Evolutionary conservation across 2,329 filamentous ascomycete genomes (phyloP).

Genomic region (Plenodomus tracheiphilus): DNA sequence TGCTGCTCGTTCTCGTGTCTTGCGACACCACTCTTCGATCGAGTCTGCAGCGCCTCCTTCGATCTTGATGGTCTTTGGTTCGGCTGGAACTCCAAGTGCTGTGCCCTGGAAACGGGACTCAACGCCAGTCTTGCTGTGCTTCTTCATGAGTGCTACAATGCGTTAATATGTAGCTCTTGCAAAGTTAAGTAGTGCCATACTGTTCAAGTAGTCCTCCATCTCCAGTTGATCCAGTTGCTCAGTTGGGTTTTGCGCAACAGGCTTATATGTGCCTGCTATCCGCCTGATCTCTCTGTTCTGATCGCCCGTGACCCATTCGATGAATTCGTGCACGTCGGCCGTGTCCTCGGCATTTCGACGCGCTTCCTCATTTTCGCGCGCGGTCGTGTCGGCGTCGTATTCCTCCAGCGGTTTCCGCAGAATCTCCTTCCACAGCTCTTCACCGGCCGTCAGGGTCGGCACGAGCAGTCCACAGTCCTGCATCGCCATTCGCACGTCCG

Average conservation of each 20-base stretch:
- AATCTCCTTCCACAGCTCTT: constrained; percentile 67
- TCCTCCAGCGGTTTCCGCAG: constrained; percentile 50
- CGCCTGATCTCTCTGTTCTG: constrained; percentile 79
- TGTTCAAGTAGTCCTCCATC: constrained; percentile 53
- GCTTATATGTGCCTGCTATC: constrained; percentile 69
- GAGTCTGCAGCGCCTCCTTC: constrained; percentile 74
- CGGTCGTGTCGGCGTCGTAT: constrained; percentile 45
- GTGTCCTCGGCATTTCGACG: constrained; percentile 70
- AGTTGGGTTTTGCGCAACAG: constrained; percentile 42
- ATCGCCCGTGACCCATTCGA: constrained; percentile 76
- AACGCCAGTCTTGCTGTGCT: constrained; percentile 86
- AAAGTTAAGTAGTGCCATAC: constrained; percentile 23
- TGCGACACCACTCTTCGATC: constrained; percentile 65
- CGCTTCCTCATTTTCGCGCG: constrained; percentile 48
- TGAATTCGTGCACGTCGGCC: constrained; percentile 75
- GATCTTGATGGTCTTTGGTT: constrained; percentile 72
- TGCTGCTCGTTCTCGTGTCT: constrained; percentile 33
- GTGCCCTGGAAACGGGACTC: constrained; percentile 86
- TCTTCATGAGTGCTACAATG: constrained; percentile 76
- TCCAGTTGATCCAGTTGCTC: constrained; percentile 51
- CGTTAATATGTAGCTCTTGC: constrained; percentile 17
- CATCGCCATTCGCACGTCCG: constrained; percentile 83
- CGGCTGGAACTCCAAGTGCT: constrained; percentile 72
- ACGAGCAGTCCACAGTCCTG: constrained; percentile 76
- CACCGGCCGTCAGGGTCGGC: constrained; percentile 67